phyloP scores from a whole-genome alignment of 768 basidiomycete genomes.

The Phaffia australis region DNA sequence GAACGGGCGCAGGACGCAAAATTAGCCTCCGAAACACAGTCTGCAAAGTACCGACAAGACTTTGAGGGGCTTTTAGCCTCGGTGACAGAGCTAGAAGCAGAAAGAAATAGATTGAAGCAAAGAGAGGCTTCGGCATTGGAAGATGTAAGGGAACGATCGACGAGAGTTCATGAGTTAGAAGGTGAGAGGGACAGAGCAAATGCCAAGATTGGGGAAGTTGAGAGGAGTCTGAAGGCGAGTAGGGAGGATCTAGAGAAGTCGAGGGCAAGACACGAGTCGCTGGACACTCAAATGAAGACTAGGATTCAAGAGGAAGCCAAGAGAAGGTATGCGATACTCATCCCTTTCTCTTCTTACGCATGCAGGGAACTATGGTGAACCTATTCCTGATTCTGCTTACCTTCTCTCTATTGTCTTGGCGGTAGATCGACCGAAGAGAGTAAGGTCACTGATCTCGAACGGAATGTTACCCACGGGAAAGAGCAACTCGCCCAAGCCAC shows the following conservation, averaged over 20 bases:
- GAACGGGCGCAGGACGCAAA: constrained; percentile 65
- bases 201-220: constrained; percentile 58
- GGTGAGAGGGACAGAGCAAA: constrained; percentile 53
- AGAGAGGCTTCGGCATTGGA: constrained; percentile 56
- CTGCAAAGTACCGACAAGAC: constrained; percentile 16
- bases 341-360: neutral
- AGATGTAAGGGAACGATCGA: constrained; percentile 50
- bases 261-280: constrained; percentile 52
- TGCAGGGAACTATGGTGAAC: too few species aligned
- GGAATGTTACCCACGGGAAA: constrained; percentile 58
- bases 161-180: constrained; percentile 51
- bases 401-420: neutral
- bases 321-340: constrained; percentile 42
- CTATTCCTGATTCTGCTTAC: too few species aligned
- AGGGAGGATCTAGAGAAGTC: constrained; percentile 65
- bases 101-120: constrained; percentile 56
- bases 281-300: constrained; percentile 58
- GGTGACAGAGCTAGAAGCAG: constrained; percentile 49
- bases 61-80: constrained; percentile 23
- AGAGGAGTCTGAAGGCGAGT: constrained; percentile 56
- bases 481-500: constrained; percentile 67
- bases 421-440: constrained; percentile 47
- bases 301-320: constrained; percentile 44
- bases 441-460: constrained; percentile 50
- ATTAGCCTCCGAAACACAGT: constrained; percentile 42